phyloP scores from a whole-genome alignment of 1,139 yeast genomes.

The Geotrichum carabidarum region DNA sequence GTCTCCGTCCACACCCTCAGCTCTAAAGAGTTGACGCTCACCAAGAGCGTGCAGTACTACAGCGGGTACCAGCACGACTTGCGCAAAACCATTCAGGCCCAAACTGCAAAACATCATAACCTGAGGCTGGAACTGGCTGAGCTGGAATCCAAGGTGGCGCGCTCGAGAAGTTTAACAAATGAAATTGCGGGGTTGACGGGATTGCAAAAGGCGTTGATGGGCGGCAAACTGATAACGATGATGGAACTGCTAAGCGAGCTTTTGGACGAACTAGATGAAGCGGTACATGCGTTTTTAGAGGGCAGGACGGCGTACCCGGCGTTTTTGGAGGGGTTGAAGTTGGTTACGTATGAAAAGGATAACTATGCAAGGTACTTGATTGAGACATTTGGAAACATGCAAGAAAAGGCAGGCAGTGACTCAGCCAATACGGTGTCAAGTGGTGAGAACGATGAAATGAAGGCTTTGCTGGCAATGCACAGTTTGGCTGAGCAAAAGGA shows the following conservation, averaged over 20 bases:
- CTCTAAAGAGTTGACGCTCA: not conserved
- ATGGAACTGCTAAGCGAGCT: constrained; percentile 1
- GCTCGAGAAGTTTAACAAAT: not conserved
- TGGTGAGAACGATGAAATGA: too few species aligned
- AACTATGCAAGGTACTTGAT: too few species aligned
- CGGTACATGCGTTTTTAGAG: not conserved
- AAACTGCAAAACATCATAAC: not conserved
- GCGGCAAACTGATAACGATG: constrained; percentile 2
- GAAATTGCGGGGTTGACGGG: not conserved
- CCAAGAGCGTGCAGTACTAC: not conserved
- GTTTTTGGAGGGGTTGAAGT: too few species aligned
- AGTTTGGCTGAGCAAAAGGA: too few species aligned
- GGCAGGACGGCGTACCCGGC: not conserved
- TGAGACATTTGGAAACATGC: too few species aligned
- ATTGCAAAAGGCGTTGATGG: constrained; percentile 1
- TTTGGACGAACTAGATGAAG: not conserved
- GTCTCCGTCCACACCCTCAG: not conserved
- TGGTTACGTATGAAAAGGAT: too few species aligned
- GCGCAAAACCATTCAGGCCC: not conserved
- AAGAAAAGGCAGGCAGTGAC: too few species aligned
- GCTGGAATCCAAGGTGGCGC: not conserved
- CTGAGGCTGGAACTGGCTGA: too few species aligned
- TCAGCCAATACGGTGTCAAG: too few species aligned
- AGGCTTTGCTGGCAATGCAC: too few species aligned
- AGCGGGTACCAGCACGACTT: not conserved